These are phyloP conservation scores for Agrocybe chaxingu DNA, from an alignment of 768 basidiomycete species.

Conservation along the genomic window DNA sequence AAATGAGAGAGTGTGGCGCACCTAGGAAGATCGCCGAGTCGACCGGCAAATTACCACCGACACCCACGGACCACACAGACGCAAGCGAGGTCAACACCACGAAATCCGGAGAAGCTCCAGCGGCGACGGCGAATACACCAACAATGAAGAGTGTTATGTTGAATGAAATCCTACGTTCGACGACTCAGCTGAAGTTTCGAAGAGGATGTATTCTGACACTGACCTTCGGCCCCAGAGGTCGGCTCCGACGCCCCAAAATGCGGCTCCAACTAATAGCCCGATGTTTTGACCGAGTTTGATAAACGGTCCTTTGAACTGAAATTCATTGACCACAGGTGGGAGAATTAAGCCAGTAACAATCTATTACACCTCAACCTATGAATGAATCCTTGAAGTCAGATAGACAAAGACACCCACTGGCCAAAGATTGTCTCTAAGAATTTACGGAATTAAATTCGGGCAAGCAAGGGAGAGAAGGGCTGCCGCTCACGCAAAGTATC, in stretches of 20 bases:
- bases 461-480: background rate
- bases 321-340: conserved; percentile 61
- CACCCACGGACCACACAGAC: conserved; percentile 61
- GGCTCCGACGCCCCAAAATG: conserved; percentile 64
- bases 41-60: conserved; percentile 67
- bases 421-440: conserved; percentile 25
- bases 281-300: conserved; percentile 70
- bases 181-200: background rate
- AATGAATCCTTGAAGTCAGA: background rate
- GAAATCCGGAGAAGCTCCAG: conserved; percentile 55
- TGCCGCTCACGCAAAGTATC: conserved; percentile 24
- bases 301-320: conserved; percentile 56
- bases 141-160: conserved; percentile 68
- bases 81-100: conserved; percentile 47
- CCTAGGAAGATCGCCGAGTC: conserved; percentile 77
- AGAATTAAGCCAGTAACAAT: conserved; percentile 46
- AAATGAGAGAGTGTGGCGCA: conserved; percentile 15
- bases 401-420: conserved; percentile 13
- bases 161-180: conserved; percentile 49
- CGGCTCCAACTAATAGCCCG: conserved; percentile 66
- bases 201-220: background rate
- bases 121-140: conserved; percentile 60
- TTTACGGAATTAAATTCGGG: background rate
- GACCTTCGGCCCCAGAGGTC: conserved; percentile 73
- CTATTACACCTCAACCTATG: conserved; percentile 8